These are phyloP conservation scores for Podospora anserina DNA, from an alignment of 495 filamentous ascomycete genomes.

Conservation along the genomic window DNA sequence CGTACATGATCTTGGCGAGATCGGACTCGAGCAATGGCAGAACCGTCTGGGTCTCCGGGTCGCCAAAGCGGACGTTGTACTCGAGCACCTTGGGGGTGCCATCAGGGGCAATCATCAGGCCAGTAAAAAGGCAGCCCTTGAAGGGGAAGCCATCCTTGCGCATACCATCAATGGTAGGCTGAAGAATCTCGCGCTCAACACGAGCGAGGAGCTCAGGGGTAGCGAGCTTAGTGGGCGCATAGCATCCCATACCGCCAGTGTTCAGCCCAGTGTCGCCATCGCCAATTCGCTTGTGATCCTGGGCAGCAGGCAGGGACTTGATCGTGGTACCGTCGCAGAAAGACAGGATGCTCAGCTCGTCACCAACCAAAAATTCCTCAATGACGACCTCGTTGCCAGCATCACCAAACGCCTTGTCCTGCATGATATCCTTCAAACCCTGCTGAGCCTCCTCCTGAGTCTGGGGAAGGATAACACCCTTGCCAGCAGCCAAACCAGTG, in stretches of 20 bases:
- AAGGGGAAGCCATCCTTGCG: conserved; percentile 75
- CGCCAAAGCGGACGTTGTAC: conserved; percentile 96
- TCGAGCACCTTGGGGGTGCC: conserved; percentile 83
- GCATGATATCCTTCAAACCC: conserved; percentile 86
- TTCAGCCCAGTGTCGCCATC: conserved; percentile 91
- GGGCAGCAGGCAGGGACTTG: conserved; percentile 80
- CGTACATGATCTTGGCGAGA: conserved; percentile 85
- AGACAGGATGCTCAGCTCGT: conserved; percentile 86
- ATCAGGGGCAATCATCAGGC: conserved; percentile 86
- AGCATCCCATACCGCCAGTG: conserved; percentile 98
- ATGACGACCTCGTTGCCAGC: conserved; percentile 94
- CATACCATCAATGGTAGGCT: conserved; percentile 90
- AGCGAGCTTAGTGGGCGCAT: conserved; percentile 84
- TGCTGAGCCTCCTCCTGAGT: conserved; percentile 76
- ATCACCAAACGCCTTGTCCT: conserved; percentile 77
- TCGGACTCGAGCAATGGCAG: conserved; percentile 84
- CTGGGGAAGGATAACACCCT: conserved; percentile 84
- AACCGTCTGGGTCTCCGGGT: conserved; percentile 93
- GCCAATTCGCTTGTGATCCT: conserved; percentile 93
- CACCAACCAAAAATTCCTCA: conserved; percentile 88
- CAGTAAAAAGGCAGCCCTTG: conserved; percentile 86
- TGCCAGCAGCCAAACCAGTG: conserved; percentile 79
- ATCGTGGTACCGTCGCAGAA: conserved; percentile 90
- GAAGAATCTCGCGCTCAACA: conserved; percentile 76
- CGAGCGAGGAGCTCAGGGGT: conserved; percentile 68